Evolutionary conservation across 1,284 basidiomycete species (phyloP).

Genomic region (Pseudozyma hubeiensis): DNA sequence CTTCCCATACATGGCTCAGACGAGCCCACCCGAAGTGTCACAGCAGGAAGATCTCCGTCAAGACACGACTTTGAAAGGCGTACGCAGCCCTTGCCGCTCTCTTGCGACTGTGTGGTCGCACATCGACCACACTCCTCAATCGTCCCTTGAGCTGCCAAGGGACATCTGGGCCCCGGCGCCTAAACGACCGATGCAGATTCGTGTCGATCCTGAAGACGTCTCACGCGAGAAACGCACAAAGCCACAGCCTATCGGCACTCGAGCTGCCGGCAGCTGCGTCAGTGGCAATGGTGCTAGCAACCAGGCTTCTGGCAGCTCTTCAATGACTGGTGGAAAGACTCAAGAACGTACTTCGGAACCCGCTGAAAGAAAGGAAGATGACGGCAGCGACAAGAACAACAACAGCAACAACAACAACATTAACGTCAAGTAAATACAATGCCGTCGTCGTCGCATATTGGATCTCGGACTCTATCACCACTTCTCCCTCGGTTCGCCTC

Average conservation of each 20-base stretch:
- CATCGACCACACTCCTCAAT: not conserved
- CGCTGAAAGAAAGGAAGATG: slow-evolving; percentile 28
- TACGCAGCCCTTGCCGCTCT: not conserved
- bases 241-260: slow-evolving; percentile 45
- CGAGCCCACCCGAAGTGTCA: slow-evolving; percentile 1
- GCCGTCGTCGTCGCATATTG: slow-evolving; percentile 4
- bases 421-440: not conserved
- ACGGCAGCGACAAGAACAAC: not conserved
- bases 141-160: slow-evolving; percentile 6
- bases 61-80: not conserved
- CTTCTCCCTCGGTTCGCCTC: slow-evolving; percentile 2
- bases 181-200: slow-evolving; percentile 22
- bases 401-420: not conserved
- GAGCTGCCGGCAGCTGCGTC: slow-evolving; percentile 1
- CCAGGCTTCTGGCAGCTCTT: slow-evolving; percentile 8
- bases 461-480: slow-evolving; percentile 22
- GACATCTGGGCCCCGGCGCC: slow-evolving; percentile 48
- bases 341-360: slow-evolving; percentile 20
- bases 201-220: slow-evolving; percentile 32
- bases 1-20: slow-evolving; percentile 13
- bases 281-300: not conserved
- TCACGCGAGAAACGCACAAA: slow-evolving; percentile 30
- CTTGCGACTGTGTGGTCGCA: slow-evolving; percentile 6
- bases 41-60: not conserved
- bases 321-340: slow-evolving; percentile 13